Percentiles rank a stretch among this genome's conserved stretches.
Evolutionary conservation across 768 basidiomycete genomes (phyloP).

Genomic region (Sarcodon sp.): DNA sequence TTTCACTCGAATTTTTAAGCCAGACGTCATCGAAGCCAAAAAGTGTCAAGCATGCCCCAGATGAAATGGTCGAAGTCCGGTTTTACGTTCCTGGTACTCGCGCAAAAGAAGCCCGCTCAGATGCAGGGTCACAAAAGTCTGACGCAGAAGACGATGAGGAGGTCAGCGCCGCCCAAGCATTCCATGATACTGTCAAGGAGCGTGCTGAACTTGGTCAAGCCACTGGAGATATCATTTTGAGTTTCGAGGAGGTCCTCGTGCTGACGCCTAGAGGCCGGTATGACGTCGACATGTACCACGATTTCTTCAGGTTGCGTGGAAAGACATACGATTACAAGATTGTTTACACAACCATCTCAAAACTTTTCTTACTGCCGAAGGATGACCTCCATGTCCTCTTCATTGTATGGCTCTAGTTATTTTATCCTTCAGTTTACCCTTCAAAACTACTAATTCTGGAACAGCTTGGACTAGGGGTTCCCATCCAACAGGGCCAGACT

Average conservation of each 20-base stretch:
- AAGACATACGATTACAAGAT: conserved; percentile 99
- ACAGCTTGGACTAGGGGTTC: conserved; percentile 82
- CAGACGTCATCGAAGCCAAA: conserved; percentile 36
- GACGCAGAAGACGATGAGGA: conserved; percentile 70
- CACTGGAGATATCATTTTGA: conserved; percentile 81
- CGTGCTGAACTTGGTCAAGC: conserved; percentile 91
- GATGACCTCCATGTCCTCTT: conserved; percentile 94
- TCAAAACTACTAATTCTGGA: background rate
- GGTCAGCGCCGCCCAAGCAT: conserved; percentile 85
- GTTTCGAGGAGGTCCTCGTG: conserved; percentile 91
- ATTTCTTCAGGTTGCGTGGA: conserved; percentile 89
- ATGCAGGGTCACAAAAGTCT: conserved; percentile 62
- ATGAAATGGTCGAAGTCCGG: conserved; percentile 93
- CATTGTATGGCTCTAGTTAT: conserved; percentile 47
- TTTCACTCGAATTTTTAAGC: conserved; percentile 81
- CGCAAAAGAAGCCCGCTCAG: conserved; percentile 43
- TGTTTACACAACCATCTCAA: conserved; percentile 77
- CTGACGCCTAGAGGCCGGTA: conserved; percentile 94
- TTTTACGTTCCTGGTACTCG: conserved; percentile 87
- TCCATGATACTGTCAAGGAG: conserved; percentile 95
- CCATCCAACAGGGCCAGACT: conserved; percentile 96
- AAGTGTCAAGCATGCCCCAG: conserved; percentile 29
- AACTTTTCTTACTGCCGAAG: conserved; percentile 85
- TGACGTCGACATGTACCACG: conserved; percentile 96
- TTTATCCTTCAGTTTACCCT: background rate